Percentiles rank a stretch among this genome's conserved stretches.
Conservation (phyloP, 108 stramenopile genomes). For the Craspedostauros australis region DNA sequence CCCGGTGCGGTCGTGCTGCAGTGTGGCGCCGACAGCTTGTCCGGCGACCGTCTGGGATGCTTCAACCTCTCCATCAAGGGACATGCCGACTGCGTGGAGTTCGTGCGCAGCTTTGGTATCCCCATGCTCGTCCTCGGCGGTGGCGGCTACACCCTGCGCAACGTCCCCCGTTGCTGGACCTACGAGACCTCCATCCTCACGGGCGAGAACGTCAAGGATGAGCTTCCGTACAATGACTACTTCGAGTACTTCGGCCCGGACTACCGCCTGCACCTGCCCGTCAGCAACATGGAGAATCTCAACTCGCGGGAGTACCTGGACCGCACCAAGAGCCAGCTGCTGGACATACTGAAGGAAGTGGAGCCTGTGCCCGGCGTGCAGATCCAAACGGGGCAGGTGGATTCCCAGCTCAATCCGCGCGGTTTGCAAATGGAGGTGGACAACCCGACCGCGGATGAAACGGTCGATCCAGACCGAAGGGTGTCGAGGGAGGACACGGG, state of each 20-base stretch:
- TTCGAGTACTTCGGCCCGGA: slow-evolving; percentile 99
- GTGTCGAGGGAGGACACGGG: slow-evolving; percentile 29
- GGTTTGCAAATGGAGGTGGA: slow-evolving; percentile 61
- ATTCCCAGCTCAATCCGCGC: slow-evolving; percentile 67
- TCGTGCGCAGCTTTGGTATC: slow-evolving; percentile 87
- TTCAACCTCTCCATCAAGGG: slow-evolving; percentile 96
- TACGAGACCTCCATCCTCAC: slow-evolving; percentile 94
- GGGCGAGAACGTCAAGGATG: slow-evolving; percentile 82
- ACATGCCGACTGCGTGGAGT: slow-evolving; percentile 93
- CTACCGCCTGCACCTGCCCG: slow-evolving; percentile 93
- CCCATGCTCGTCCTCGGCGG: slow-evolving; percentile 97
- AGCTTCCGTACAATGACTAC: slow-evolving; percentile 97
- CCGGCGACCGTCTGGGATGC: slow-evolving; percentile 96
- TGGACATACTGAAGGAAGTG: slow-evolving; percentile 68
- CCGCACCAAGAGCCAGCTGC: slow-evolving; percentile 73
- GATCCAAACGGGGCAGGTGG: slow-evolving; percentile 80
- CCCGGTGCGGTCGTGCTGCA: slow-evolving; percentile 98
- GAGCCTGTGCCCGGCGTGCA: slow-evolving; percentile 81
- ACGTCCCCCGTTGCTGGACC: slow-evolving; percentile 98
- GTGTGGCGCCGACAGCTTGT: slow-evolving; percentile 96
- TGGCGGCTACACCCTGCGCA: slow-evolving; percentile 98
- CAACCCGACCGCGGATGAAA: slow-evolving; percentile 30
- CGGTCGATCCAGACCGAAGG: slow-evolving; percentile 44
- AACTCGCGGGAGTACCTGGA: slow-evolving; percentile 89
- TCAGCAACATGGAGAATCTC: slow-evolving; percentile 96